These are phyloP conservation scores for Phytopythium boreale DNA, from an alignment of 352 stramenopile genomes.

Conservation along the genomic window DNA sequence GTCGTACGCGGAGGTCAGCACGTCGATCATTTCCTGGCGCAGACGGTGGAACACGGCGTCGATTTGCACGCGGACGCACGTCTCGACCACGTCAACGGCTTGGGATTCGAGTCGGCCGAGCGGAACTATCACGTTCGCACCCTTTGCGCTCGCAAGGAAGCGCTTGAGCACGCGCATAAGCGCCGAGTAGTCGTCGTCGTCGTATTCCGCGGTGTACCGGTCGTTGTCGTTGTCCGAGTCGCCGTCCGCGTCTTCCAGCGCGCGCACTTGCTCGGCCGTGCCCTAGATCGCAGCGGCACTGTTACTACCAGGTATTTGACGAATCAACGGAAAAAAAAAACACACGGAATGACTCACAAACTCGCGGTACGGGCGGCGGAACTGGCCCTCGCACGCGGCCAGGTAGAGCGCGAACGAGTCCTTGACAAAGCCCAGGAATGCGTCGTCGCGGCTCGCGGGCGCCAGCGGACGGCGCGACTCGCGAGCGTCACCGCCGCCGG, in stretches of 20 bases:
- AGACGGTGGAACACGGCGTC: slow-evolving; percentile 66
- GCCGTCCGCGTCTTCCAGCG: slow-evolving; percentile 19
- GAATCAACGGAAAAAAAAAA: background rate
- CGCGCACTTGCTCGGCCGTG: slow-evolving; percentile 38
- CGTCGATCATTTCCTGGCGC: slow-evolving; percentile 49
- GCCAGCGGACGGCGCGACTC: slow-evolving; percentile 29
- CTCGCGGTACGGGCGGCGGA: slow-evolving; percentile 48
- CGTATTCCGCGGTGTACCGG: slow-evolving; percentile 34
- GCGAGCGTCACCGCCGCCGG: slow-evolving; percentile 39
- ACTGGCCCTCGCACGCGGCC: slow-evolving; percentile 43
- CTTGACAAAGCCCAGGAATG: slow-evolving; percentile 68
- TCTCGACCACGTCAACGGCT: slow-evolving; percentile 55
- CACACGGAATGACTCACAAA: slow-evolving; percentile 41
- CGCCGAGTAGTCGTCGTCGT: slow-evolving; percentile 68
- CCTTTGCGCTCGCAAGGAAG: slow-evolving; percentile 63
- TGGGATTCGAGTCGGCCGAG: slow-evolving; percentile 40
- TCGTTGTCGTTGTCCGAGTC: slow-evolving; percentile 20
- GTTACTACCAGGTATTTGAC: background rate
- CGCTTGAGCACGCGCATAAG: slow-evolving; percentile 83
- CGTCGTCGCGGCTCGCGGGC: slow-evolving; percentile 41
- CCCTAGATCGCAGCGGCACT: slow-evolving; percentile 28
- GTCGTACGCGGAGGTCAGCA: slow-evolving; percentile 51
- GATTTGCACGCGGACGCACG: slow-evolving; percentile 77
- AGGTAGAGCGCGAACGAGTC: slow-evolving; percentile 65
- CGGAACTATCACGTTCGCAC: slow-evolving; percentile 55